A percentile compares a stretch with the other conserved stretches of the same genome.
Conservation (phyloP, 257 asterid genomes). For the Oldenlandia corymbosa region DNA sequence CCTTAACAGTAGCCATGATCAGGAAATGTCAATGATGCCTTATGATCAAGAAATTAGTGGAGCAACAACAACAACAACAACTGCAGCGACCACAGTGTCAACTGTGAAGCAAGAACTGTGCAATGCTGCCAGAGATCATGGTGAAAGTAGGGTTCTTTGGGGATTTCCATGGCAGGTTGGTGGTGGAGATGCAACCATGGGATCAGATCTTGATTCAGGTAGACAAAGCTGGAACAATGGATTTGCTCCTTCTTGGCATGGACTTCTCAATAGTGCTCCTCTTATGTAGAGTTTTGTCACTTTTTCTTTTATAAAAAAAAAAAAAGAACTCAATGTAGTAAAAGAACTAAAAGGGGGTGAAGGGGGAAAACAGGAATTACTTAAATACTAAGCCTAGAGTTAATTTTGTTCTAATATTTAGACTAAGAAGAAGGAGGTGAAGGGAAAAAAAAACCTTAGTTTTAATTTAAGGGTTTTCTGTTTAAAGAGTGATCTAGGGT, state of each 20-base stretch:
- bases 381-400: conserved; percentile 10
- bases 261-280: conserved; percentile 65
- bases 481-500: conserved; percentile 12
- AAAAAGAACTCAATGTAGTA: not conserved
- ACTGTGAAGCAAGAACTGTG: conserved; percentile 64
- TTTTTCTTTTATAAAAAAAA: too few species aligned
- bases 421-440: too few species aligned
- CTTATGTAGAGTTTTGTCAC: conserved; percentile 59
- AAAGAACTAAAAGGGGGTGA: not conserved
- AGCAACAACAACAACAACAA: conserved; percentile 16
- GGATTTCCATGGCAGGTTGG: conserved; percentile 67
- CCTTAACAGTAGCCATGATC: conserved; percentile 16
- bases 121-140: conserved; percentile 28
- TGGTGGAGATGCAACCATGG: conserved; percentile 24
- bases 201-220: conserved; percentile 38
- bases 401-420: conserved; percentile 18
- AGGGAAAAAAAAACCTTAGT: conserved; percentile 7
- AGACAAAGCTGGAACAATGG: conserved; percentile 46
- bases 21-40: conserved; percentile 37
- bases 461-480: conserved; percentile 23
- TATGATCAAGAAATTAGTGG: conserved; percentile 28
- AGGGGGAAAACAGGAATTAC: not conserved
- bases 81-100: conserved; percentile 30
- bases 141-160: conserved; percentile 43
- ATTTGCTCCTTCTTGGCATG: conserved; percentile 67